phyloP scores from a whole-genome alignment of 257 asterid genomes.

The Nicotiana paniculata region DNA sequence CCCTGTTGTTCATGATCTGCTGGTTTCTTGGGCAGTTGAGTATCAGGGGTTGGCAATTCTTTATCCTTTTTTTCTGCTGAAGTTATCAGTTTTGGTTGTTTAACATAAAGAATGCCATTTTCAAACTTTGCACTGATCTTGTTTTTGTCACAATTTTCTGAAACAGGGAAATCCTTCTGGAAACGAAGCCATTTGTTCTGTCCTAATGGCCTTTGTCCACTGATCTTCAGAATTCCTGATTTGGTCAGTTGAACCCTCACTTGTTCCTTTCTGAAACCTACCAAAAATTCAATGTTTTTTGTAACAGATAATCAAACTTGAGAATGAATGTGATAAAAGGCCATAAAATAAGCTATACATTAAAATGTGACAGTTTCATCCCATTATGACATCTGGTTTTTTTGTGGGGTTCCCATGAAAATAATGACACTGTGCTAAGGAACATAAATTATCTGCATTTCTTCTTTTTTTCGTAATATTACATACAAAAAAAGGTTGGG shows the following conservation, averaged over 20 bases:
- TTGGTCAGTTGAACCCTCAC: conserved; percentile 45
- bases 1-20: neutral
- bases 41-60: conserved; percentile 12
- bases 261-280: conserved; percentile 62
- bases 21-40: neutral
- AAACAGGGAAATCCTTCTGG: conserved; percentile 42
- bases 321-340: neutral
- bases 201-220: conserved; percentile 38
- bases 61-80: conserved; percentile 23
- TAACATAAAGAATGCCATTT: conserved; percentile 37
- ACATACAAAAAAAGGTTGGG: neutral
- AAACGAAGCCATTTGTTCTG: conserved; percentile 33
- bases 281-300: neutral
- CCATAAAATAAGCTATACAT: neutral
- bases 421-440: neutral
- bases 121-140: conserved; percentile 63
- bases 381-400: too few relatives aligned
- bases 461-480: neutral
- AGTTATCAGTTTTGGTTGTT: conserved; percentile 45
- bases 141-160: conserved; percentile 38
- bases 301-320: neutral
- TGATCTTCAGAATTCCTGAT: conserved; percentile 37
- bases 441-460: neutral
- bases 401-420: neutral
- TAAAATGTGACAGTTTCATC: neutral